phyloP scores from a whole-genome alignment of 352 stramenopile genomes.

The Elongisporangium senticosum region DNA sequence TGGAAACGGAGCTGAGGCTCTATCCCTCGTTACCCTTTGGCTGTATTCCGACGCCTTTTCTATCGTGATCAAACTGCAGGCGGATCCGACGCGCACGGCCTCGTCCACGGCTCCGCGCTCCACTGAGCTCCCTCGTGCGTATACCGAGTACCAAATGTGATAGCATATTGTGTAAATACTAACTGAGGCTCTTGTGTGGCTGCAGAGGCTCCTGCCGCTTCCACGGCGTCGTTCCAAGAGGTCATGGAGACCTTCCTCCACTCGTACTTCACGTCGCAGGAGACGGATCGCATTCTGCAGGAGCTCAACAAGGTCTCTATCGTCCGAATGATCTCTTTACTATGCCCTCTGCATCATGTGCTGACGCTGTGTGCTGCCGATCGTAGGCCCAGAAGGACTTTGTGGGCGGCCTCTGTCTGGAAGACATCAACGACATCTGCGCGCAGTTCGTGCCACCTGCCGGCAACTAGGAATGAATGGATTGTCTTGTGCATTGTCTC shows the following conservation, averaged over 20 bases:
- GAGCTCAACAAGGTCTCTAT: constrained; percentile 51
- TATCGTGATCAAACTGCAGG: neutral
- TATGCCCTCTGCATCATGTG: neutral
- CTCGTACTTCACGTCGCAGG: constrained; percentile 52
- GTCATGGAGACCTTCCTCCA: constrained; percentile 62
- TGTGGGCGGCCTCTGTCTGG: constrained; percentile 46
- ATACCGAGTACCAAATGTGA: neutral
- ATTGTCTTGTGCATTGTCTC: neutral
- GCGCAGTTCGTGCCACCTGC: constrained; percentile 44
- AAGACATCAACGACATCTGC: constrained; percentile 69
- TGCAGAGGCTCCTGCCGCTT: constrained; percentile 22
- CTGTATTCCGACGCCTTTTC: neutral
- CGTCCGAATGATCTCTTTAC: neutral
- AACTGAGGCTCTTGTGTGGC: neutral
- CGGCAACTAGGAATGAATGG: neutral
- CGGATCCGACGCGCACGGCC: neutral
- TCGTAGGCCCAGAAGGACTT: constrained; percentile 46
- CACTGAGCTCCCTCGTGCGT: neutral
- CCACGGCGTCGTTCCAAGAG: constrained; percentile 33
- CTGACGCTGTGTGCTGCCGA: constrained; percentile 6
- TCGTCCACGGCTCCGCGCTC: neutral
- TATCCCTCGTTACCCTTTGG: neutral
- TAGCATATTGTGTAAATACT: neutral
- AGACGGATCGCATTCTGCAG: constrained; percentile 51
- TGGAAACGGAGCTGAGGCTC: neutral